Percentiles rank a stretch among this genome's conserved stretches.
phyloP scores from a whole-genome alignment of 352 stramenopile species.

The Globisporangium spinosum region DNA sequence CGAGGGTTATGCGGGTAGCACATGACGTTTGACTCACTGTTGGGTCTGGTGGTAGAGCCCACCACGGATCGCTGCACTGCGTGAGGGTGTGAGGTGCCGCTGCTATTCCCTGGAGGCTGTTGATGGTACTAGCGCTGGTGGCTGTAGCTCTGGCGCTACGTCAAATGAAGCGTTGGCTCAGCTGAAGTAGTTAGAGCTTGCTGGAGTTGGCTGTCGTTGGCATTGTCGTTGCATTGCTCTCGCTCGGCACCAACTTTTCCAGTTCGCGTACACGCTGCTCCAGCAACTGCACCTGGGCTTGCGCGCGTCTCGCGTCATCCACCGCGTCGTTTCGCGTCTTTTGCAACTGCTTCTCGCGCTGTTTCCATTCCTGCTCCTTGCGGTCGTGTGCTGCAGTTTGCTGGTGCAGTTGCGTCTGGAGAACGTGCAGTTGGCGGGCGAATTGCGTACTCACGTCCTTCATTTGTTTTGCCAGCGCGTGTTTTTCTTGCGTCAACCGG shows the following conservation, averaged over 20 bases:
- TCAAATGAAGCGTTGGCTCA: conserved; percentile 1
- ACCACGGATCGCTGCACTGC: conserved; percentile 9
- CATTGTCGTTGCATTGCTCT: not conserved
- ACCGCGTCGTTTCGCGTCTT: not conserved
- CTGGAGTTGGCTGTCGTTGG: not conserved
- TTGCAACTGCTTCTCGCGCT: not conserved
- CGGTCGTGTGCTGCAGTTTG: not conserved
- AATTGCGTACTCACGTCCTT: not conserved
- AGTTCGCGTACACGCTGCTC: conserved; percentile 6
- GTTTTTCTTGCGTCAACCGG: conserved; percentile 1
- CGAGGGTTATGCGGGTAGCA: conserved; percentile 1
- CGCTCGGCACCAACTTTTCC: not conserved
- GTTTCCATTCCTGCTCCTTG: conserved; percentile 2
- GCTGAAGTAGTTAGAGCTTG: not conserved
- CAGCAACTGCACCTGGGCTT: conserved; percentile 3
- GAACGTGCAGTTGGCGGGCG: conserved; percentile 3
- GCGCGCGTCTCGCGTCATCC: not conserved
- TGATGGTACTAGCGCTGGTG: not conserved
- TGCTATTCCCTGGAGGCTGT: not conserved
- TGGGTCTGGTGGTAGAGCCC: not conserved
- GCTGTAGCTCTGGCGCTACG: not conserved
- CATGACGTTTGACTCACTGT: not conserved
- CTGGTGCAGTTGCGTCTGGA: conserved; percentile 12
- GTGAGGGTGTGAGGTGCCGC: not conserved
- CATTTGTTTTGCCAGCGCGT: conserved; percentile 11